Percentiles rank a stretch among this genome's conserved stretches.
Evolutionary conservation across 768 basidiomycete species (phyloP).

Genomic region (Mycena maculata): DNA sequence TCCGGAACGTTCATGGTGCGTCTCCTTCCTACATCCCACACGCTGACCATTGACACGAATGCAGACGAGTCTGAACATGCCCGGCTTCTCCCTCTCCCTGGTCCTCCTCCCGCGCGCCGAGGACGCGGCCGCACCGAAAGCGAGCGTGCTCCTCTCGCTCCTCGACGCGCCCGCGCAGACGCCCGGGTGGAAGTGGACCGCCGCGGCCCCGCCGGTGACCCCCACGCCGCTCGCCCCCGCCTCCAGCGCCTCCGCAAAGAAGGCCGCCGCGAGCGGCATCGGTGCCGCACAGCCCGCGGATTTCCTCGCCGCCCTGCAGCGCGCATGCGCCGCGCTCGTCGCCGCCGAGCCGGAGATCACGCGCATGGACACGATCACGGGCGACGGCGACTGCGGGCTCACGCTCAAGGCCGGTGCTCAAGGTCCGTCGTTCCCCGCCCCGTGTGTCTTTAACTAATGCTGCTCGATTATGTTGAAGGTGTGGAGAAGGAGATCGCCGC

Average conservation of each 20-base stretch:
- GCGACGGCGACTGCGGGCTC: slow-evolving; percentile 81
- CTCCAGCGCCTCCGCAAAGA: slow-evolving; percentile 14
- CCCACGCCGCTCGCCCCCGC: slow-evolving; percentile 34
- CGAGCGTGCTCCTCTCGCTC: slow-evolving; percentile 66
- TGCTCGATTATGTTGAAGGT: slow-evolving; percentile 55
- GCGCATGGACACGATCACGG: slow-evolving; percentile 89
- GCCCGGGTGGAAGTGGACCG: slow-evolving; percentile 90
- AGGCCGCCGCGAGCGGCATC: slow-evolving; percentile 30
- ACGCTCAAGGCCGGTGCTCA: slow-evolving; percentile 77
- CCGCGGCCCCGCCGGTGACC: slow-evolving; percentile 53
- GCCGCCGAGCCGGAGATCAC: slow-evolving; percentile 91
- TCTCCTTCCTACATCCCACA: not conserved
- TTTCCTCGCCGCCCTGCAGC: slow-evolving; percentile 67
- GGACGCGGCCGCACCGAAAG: slow-evolving; percentile 51
- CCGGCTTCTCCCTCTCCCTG: slow-evolving; percentile 88
- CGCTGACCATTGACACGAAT: not conserved
- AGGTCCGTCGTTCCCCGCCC: slow-evolving; percentile 50
- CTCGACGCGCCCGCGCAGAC: slow-evolving; percentile 75
- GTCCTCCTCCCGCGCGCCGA: slow-evolving; percentile 72
- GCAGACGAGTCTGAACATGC: slow-evolving; percentile 92
- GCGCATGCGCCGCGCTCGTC: slow-evolving; percentile 75
- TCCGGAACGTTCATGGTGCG: slow-evolving; percentile 89
- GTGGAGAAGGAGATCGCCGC: slow-evolving; percentile 68
- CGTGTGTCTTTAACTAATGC: not conserved
- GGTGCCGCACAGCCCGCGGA: slow-evolving; percentile 53